These are phyloP conservation scores for cucumber (Cucumis sativus) DNA, from an alignment of 306 rosid genomes.

Conservation along the genomic window Cucumber_9930_V3 NC_026655.2:21650001-21650500, in stretches of 20 bases:
- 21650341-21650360: not conserved
- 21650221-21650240: not conserved
- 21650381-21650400: not conserved
- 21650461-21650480: not conserved
- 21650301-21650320: not conserved
- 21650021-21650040: not conserved
- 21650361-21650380: not conserved
- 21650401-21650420: not conserved
- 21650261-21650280: not conserved
- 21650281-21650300: not conserved
- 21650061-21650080: not conserved
- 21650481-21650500: not conserved
- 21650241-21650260: not conserved
- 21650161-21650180: not conserved
- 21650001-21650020: constrained; percentile 4
- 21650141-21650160: not conserved
- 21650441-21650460: not conserved
- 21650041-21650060: not conserved
- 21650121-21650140: not conserved
- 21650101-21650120: not conserved
- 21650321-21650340: not conserved
- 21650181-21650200: not conserved
- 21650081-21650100: not conserved
- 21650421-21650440: not conserved
- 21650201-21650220: not conserved